phyloP scores from a whole-genome alignment of 2,329 filamentous ascomycete species.

The Ophiostoma piceae region DNA sequence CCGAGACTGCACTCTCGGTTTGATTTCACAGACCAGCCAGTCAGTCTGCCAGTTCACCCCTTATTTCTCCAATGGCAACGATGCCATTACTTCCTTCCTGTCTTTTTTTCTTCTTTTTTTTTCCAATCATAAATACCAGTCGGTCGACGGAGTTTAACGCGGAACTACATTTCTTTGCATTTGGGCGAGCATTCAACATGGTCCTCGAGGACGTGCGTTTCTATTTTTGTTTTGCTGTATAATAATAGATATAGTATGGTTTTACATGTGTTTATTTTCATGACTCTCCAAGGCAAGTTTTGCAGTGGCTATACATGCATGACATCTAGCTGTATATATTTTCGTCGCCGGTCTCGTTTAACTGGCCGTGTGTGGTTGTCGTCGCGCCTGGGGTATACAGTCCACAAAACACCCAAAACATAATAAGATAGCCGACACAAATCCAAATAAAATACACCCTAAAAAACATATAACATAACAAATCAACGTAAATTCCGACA shows the following conservation, averaged over 20 bases:
- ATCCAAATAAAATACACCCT: not conserved
- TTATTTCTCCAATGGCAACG: not conserved
- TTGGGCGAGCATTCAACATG: conserved; percentile 29
- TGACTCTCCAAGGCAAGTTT: not conserved
- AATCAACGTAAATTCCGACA: not conserved
- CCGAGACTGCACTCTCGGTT: not conserved
- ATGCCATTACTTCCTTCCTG: not conserved
- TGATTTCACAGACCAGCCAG: not conserved
- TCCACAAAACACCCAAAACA: not conserved
- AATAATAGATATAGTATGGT: not conserved
- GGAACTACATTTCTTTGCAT: conserved; percentile 16
- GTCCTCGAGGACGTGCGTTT: conserved; percentile 18
- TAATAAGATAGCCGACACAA: not conserved
- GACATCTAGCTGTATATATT: not conserved
- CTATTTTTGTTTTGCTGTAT: not conserved
- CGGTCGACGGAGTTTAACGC: not conserved
- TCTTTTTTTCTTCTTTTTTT: conserved; percentile 11
- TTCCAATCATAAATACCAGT: conserved; percentile 7
- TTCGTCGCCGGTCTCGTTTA: not conserved
- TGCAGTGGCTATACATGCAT: not conserved
- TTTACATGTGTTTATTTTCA: not conserved
- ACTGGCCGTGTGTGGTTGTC: not conserved
- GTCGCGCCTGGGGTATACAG: not conserved
- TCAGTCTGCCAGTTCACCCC: not conserved
- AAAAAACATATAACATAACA: not conserved